A percentile compares a stretch with the other conserved stretches of the same genome.
phyloP scores from a whole-genome alignment of 2,329 filamentous ascomycete genomes.

The Escovopsis weberi region DNA sequence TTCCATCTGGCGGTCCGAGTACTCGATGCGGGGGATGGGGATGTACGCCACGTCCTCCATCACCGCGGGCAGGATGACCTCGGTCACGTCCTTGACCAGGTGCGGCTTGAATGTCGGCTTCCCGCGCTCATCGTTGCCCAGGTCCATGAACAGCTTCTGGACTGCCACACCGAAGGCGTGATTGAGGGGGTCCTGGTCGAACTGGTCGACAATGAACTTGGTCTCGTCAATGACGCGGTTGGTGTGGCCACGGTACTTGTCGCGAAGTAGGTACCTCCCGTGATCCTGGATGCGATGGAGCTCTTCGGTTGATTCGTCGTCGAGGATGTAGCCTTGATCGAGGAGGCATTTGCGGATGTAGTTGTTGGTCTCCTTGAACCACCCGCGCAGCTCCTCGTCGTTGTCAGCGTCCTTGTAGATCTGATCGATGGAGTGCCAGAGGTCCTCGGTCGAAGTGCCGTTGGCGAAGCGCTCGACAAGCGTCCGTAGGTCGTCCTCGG shows the following conservation, averaged over 20 bases:
- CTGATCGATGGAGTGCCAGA: conserved; percentile 70
- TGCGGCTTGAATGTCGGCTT: conserved; percentile 87
- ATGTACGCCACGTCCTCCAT: conserved; percentile 83
- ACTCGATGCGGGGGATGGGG: conserved; percentile 87
- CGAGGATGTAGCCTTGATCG: conserved; percentile 81
- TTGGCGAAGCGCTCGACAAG: conserved; percentile 94
- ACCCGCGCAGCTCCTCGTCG: conserved; percentile 73
- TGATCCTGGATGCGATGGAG: conserved; percentile 79
- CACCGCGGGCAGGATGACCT: conserved; percentile 69
- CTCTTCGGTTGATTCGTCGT: conserved; percentile 62
- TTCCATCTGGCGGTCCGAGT: conserved; percentile 70
- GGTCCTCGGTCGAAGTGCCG: conserved; percentile 72
- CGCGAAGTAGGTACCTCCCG: conserved; percentile 72
- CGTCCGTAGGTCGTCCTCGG: conserved; percentile 64
- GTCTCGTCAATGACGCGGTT: conserved; percentile 77
- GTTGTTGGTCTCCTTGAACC: conserved; percentile 67
- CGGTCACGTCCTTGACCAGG: conserved; percentile 73
- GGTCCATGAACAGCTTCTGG: conserved; percentile 70
- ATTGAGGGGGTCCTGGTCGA: conserved; percentile 79
- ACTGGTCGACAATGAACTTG: conserved; percentile 80
- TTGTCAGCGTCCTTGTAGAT: conserved; percentile 79
- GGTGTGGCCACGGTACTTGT: conserved; percentile 76
- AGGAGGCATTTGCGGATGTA: conserved; percentile 75
- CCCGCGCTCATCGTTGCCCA: conserved; percentile 77
- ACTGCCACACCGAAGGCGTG: conserved; percentile 61